Evolutionary conservation across 257 asterid genomes (phyloP), one percentile per base, ranked within the genome.

Genomic region (Ilex aquifolium): DNA sequence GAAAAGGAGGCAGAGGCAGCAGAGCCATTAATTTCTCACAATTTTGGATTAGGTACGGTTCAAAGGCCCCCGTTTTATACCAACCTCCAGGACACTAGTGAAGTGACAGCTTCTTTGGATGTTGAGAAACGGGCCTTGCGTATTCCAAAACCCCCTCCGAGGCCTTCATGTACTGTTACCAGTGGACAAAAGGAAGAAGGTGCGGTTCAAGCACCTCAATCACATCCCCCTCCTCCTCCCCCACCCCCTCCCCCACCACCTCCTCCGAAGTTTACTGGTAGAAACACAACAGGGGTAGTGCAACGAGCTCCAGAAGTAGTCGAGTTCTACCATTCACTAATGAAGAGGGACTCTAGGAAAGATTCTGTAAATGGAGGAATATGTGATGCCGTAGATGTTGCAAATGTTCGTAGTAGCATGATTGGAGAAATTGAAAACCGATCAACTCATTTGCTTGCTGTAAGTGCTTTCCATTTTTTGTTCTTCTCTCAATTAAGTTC

Each of bases 221-320:
- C 81, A 0, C 88, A 90, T 0, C 96, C 93, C 0, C 96, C 95
- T 0, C 96, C 96, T 56, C 84, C 76, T 32, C 85, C 81, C 0
- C 88, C 92, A 0, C 96, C 93, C 0, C 96, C 95, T 0, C 96
- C 96, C 0, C 93, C 87, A 2, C 95, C 88, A 0, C 95, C 96
- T 9, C 91, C 86, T 72, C 80, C 76, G 52, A 87, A 85, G 69
- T 44, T 80, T 50, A 67, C 55, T 74, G 63, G 70, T 16, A 82
- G 76, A 77, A 65, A 64, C 66, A 63, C 57, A 42, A 48, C 77
- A 0, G 95, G 94, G 63, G 67, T 50, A 40, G 97, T 90, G 70
- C 88, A 85, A 67, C 89, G 96, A 10, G 95, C 93, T 21, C 97
- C 97, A 40, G 88, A 87, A 72, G 95, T 90, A 2, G 97, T 83